Base-by-base conservation (phyloP, 345 rosid species). In the Dipteronia dyeriana region DNA sequence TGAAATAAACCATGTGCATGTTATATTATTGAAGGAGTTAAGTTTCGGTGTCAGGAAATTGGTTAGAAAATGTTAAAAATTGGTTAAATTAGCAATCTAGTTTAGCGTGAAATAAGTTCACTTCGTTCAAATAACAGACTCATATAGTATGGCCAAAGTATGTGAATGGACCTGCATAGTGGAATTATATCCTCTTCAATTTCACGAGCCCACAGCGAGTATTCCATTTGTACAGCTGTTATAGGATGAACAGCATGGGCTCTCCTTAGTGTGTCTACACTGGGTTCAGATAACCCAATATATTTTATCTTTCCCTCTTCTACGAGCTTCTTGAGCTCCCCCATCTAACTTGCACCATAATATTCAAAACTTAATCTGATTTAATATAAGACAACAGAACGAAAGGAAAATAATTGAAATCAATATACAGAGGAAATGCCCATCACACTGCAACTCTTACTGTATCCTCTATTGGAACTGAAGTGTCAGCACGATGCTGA, bases 401-500 rank as follows among this genome's bases (percentile, higher is more conserved):
- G 38, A 34, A 34, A 34, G 4, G 38, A 34, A 34, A 34, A 34
- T 5, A 34, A 34, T 34, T 34, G 38, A 5, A 34, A 34, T 34
- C 5, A 34, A 34, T 34, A 34, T 34, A 34, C 4, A 34, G 38
- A 34, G 38, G 38, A 34, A 34, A 34, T 34, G 38, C 38, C 38
- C 5, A 34, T 34, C 38, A 4, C 6, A 34, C 6, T 4, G 6
- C 5, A 34, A 34, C 38, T 34, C 38, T 34, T 34, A 34, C 38
- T 0, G 88, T 86, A 29, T 89, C 86, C 73, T 89, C 92, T 59
- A 87, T 89, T 10, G 90, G 81, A 57, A 89, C 84, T 7, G 88
- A 66, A 45, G 86, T 76, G 60, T 89, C 92, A 20, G 87, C 77
- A 20, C 87, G 85, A 51, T 87, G 90, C 79, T 83, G 90, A 75